Evolutionary conservation across 2,329 filamentous ascomycete genomes (phyloP).

Genomic region (Fusarium nisikadoi): DNA sequence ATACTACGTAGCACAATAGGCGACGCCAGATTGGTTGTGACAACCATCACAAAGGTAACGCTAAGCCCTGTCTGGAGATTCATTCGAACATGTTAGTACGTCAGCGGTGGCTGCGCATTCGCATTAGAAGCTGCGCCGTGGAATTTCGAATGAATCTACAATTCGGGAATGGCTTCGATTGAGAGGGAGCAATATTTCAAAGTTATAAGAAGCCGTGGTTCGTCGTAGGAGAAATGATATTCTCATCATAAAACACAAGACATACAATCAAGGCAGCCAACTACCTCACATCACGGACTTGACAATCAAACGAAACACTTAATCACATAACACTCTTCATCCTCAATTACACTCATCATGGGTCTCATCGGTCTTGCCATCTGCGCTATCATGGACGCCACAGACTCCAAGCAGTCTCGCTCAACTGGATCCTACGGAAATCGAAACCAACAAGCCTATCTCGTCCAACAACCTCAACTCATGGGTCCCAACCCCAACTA

Average conservation of each 20-base stretch:
- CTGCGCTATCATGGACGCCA: background rate
- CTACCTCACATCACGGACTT: constrained; percentile 1
- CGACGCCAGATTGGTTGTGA: constrained; percentile 3
- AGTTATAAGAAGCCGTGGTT: constrained; percentile 17
- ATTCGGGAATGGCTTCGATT: constrained; percentile 10
- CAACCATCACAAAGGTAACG: background rate
- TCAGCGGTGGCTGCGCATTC: constrained; percentile 32
- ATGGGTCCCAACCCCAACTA: background rate
- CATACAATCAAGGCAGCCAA: background rate
- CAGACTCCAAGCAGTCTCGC: background rate
- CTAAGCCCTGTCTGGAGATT: constrained; percentile 27
- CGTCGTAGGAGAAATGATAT: background rate
- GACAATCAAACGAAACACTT: background rate
- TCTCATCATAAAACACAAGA: background rate
- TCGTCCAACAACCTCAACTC: constrained; percentile 7
- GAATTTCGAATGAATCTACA: constrained; percentile 28
- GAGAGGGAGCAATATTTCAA: background rate
- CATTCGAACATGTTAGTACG: constrained; percentile 35
- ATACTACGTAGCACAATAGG: background rate
- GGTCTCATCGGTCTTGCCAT: constrained; percentile 32
- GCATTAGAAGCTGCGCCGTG: background rate
- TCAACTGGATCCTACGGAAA: background rate
- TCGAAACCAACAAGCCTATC: background rate
- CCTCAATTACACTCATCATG: constrained; percentile 14
- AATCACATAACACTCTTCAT: background rate